Base-by-base conservation (phyloP, 768 basidiomycete genomes). In the Candolleomyces aberdarensis region DNA sequence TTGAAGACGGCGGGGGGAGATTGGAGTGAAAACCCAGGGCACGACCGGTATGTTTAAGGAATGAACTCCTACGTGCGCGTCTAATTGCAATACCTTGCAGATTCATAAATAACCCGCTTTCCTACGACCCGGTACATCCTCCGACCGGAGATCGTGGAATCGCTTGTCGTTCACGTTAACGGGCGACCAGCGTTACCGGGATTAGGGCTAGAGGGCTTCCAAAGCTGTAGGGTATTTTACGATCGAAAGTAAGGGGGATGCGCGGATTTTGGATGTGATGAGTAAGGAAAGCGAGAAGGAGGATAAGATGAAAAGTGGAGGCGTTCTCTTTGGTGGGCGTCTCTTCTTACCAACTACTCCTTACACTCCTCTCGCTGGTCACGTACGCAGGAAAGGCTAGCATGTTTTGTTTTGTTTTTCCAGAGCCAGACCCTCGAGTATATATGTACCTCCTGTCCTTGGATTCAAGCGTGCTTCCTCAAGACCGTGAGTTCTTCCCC, bases 261-360 rank as follows among this genome's bases (percentile, higher is more conserved):
- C 92, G 17, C 85, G 85, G 40, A 80, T 98, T 50, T 72, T 88
- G 60, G 92, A 97, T 68, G 96, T 98, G 10, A 92, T 96, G 71
- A 80, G 85, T 62, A 76, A 87, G 10, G 87, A 89, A 0, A 84
- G 78, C 2, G 76, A 78, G 68, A 77, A 83, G 60, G 88, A 93
- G 63, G 94, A 98, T 73, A 88, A 90, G 72, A 96, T 97, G 95
- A n/a, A n/a, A n/a, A n/a, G n/a, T n/a, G n/a, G 95, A 98, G 76
- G 94, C 95, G 13, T 97, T 96, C 77, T 84, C 95, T 74, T 79
- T 97, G 80, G 91, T 91, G 60, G 46, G 86, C n/a, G n/a, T 73
- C 22, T 82, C 70, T 65, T 43, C n/a, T n/a, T n/a, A n/a, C n/a
- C n/a, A n/a, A n/a, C n/a, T n/a, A n/a, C n/a, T n/a, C n/a, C n/a